Evolutionary conservation across 208 protist species (phyloP).

Genomic region (Balamuthia mandrillaris): DNA sequence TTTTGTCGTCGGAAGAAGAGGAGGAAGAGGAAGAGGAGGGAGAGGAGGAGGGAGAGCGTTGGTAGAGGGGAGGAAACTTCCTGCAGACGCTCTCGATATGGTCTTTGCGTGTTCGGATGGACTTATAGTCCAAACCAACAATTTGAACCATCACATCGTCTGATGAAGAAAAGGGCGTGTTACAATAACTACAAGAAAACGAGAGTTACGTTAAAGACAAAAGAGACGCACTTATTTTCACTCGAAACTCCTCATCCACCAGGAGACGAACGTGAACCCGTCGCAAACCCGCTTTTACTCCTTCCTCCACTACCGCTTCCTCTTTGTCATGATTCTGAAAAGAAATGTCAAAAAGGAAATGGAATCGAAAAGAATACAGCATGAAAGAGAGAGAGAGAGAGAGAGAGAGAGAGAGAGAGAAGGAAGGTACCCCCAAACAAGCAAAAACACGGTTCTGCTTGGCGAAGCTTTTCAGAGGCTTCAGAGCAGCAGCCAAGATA

Average conservation of each 20-base stretch:
- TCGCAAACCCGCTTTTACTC: not conserved
- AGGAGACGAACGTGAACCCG: not conserved
- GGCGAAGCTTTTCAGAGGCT: constrained; percentile 9
- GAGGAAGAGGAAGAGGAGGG: not conserved
- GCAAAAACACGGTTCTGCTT: not conserved
- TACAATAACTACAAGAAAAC: too few relatives aligned
- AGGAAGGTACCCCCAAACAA: not conserved
- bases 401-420: not conserved
- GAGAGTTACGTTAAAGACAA: too few relatives aligned
- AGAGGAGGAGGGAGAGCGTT: not conserved
- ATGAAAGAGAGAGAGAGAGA: not conserved
- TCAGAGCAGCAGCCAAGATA: not conserved
- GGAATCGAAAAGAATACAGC: not conserved
- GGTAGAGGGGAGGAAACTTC: not conserved
- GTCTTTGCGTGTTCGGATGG: too few relatives aligned
- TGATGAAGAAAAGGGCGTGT: too few relatives aligned
- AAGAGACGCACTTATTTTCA: too few relatives aligned
- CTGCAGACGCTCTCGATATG: not conserved
- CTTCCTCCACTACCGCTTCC: not conserved
- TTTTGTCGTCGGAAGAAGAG: not conserved
- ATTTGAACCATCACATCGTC: too few relatives aligned
- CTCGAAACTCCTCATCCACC: not conserved
- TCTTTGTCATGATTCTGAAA: not conserved
- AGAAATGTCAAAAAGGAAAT: not conserved
- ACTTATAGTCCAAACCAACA: too few relatives aligned